A percentile compares a stretch with the other conserved stretches of the same genome.
These are phyloP conservation scores for Bifiguratus adelaidae DNA, from an alignment of 192 early-diverging fungal species.

Conservation along the genomic window DNA sequence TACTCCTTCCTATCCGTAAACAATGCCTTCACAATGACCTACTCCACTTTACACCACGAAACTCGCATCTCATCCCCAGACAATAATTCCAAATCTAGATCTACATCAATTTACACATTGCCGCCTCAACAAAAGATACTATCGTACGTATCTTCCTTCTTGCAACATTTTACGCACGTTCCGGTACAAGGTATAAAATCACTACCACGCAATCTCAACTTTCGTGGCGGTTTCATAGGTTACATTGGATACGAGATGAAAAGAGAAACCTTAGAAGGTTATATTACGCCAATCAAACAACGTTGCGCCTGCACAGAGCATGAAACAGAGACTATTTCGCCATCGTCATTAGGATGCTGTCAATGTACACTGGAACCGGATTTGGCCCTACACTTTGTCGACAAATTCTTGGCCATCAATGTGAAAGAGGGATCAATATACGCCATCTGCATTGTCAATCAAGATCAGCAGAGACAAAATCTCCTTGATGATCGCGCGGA, in stretches of 20 bases:
- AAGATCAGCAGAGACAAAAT: neutral
- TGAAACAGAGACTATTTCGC: constrained; percentile 7
- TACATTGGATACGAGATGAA: constrained; percentile 96
- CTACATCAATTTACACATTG: no score
- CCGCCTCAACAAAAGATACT: no score
- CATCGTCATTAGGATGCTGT: constrained; percentile 16
- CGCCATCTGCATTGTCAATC: constrained; percentile 5
- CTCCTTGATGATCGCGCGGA: no score
- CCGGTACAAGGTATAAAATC: no score
- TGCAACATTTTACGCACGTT: no score
- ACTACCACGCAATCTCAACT: no score
- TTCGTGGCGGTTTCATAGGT: constrained; percentile 80
- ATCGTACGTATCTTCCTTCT: no score
- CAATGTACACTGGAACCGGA: constrained; percentile 32
- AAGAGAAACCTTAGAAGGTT: constrained; percentile 53
- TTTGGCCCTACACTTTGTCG: constrained; percentile 46
- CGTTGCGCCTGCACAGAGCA: constrained; percentile 12
- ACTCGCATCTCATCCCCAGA: neutral
- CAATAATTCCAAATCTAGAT: neutral
- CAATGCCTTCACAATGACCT: constrained; percentile 12
- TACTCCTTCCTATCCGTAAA: constrained; percentile 10
- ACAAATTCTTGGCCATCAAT: constrained; percentile 45
- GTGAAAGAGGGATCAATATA: constrained; percentile 15
- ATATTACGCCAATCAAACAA: constrained; percentile 24
- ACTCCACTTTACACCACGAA: constrained; percentile 19